Percentiles rank a stretch among this genome's conserved stretches.
phyloP scores from a whole-genome alignment of 2,329 filamentous ascomycete species.

The Cercospora sp. region DNA sequence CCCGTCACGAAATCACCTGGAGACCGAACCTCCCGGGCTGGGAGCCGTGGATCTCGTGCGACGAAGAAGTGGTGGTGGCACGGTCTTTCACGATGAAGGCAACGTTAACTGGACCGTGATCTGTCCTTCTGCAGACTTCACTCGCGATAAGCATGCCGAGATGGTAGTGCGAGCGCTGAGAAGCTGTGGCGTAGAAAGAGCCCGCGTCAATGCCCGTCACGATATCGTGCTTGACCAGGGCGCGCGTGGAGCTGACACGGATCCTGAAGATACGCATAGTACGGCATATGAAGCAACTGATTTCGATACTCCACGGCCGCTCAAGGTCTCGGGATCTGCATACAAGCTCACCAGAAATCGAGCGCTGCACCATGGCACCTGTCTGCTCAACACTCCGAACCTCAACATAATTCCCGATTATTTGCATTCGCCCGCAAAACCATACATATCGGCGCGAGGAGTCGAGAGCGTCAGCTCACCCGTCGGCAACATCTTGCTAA shows the following conservation, averaged over 20 bases:
- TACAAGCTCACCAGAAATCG: conserved; percentile 85
- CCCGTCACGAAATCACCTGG: conserved; percentile 39
- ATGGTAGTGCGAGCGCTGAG: conserved; percentile 88
- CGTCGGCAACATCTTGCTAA: conserved; percentile 73
- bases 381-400: conserved; percentile 75
- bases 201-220: conserved; percentile 82
- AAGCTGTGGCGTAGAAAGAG: conserved; percentile 57
- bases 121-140: conserved; percentile 72
- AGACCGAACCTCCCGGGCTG: conserved; percentile 42
- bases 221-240: conserved; percentile 78
- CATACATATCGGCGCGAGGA: conserved; percentile 75
- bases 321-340: conserved; percentile 90
- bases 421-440: conserved; percentile 74
- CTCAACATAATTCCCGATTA: conserved; percentile 67
- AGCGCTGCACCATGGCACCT: conserved; percentile 90
- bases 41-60: conserved; percentile 67
- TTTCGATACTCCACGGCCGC: conserved; percentile 36
- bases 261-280: conserved; percentile 45
- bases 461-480: conserved; percentile 88
- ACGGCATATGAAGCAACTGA: conserved; percentile 46
- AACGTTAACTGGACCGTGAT: conserved; percentile 97
- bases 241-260: conserved; percentile 25
- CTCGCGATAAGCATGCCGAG: conserved; percentile 81
- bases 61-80: conserved; percentile 81
- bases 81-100: conserved; percentile 89